A percentile compares a stretch with the other conserved stretches of the same genome.
phyloP scores from a whole-genome alignment of 306 rosid genomes.

The Pterocarpus santalinus region DNA sequence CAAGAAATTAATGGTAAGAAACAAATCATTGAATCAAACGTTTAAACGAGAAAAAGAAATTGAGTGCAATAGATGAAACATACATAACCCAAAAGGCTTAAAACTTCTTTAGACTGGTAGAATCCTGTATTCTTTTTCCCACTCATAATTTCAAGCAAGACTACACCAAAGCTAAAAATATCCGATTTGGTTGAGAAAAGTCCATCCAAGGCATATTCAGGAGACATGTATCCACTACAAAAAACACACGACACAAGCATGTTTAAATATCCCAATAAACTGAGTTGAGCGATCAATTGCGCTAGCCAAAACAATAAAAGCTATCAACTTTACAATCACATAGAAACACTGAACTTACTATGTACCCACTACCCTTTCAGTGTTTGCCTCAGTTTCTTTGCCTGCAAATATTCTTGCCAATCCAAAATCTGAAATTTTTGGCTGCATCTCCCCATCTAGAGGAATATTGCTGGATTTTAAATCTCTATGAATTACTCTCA shows the following conservation, averaged over 20 bases:
- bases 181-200: no score
- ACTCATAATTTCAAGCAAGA: constrained; percentile 58
- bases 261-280: no score
- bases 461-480: no score
- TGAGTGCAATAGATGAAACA: constrained; percentile 8
- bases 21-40: neutral
- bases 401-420: no score
- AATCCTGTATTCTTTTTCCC: constrained; percentile 56
- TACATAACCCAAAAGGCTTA: constrained; percentile 59
- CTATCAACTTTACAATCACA: neutral
- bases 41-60: neutral
- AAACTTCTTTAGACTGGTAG: constrained; percentile 31
- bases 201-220: no score
- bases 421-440: no score
- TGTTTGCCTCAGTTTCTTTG: no score
- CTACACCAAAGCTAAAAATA: constrained; percentile 24
- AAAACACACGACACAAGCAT: neutral
- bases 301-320: neutral
- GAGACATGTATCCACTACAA: constrained; percentile 35
- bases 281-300: no score
- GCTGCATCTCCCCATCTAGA: no score
- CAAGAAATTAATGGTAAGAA: neutral
- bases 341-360: neutral
- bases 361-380: no score
- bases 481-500: no score